phyloP scores from a whole-genome alignment of 2,329 filamentous ascomycete species.

The Didymella sp. region DNA sequence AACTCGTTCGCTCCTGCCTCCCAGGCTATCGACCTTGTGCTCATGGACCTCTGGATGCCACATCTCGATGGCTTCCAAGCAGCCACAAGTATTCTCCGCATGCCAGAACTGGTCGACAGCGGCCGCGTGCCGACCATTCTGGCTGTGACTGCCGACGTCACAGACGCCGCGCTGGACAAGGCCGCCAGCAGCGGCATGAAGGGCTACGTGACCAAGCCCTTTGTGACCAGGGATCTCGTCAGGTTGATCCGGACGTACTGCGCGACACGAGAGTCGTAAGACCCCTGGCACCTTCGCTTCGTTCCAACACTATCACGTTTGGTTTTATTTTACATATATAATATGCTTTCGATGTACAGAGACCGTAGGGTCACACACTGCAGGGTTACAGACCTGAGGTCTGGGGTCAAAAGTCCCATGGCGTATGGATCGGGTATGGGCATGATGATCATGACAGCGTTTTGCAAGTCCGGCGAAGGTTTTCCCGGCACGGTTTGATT shows the following conservation, averaged over 20 bases:
- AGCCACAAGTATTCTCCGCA: conserved; percentile 65
- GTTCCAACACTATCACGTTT: conserved; percentile 11
- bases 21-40: conserved; percentile 64
- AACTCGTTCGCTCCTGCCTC: conserved; percentile 33
- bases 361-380: neutral
- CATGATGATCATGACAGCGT: conserved; percentile 31
- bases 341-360: conserved; percentile 21
- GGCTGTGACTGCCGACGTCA: conserved; percentile 72
- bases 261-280: conserved; percentile 21
- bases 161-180: conserved; percentile 66
- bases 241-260: conserved; percentile 63
- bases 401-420: conserved; percentile 13
- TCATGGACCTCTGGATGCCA: conserved; percentile 83
- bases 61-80: conserved; percentile 76
- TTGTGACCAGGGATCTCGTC: conserved; percentile 68
- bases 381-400: neutral
- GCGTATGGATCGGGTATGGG: conserved; percentile 18
- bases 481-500: conserved; percentile 20
- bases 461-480: conserved; percentile 19
- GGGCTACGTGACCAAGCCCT: conserved; percentile 73
- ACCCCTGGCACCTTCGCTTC: conserved; percentile 11
- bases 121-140: conserved; percentile 56
- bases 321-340: conserved; percentile 22
- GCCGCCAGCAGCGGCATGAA: conserved; percentile 70
- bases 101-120: conserved; percentile 50